Evolutionary conservation across 371 early-diverging fungal genomes (phyloP), one percentile per base, ranked within the genome.

Genomic region (Smittium mucronatum): DNA sequence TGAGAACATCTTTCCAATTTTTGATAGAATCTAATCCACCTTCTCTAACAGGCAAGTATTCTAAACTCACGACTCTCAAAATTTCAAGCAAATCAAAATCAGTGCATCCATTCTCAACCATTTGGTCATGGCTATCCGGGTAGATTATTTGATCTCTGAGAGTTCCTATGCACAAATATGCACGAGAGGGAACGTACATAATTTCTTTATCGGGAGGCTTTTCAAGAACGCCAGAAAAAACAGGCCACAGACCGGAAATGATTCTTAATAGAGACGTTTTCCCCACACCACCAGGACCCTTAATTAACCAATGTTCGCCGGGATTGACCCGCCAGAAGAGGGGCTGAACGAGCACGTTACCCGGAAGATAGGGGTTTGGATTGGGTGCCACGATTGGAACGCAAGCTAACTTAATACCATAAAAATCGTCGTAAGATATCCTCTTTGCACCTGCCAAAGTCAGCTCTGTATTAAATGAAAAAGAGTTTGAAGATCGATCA

Each of bases 231-330:
- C 95, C 94, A 28, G 86, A 87, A 75, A 88, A 89, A 64, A 86
- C 76, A 1, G 91, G 90, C 92, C 92, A 92, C 69, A 96, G 79
- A 34, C 92, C 93, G 58, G 93, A 92, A 57, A 96, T 82, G 71
- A 96, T 93, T 69, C 95, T 88, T 85, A 95, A 90, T 58, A 95
- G 75, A 2, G 93, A 91, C 33, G 89, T 90, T 79, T 94, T 91
- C 66, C 89, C 89, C 68, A 92, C 94, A 25, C 97, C 95, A 74
- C 94, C 94, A 36, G 97, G 95, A 1, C 97, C 95, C n/a, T 92
- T 90, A 64, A 96, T 89, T 72, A 96, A 81, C 72, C 92, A 93
- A 83, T 84, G 89, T 83, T 87, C 93, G 75, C 91, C 93, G 36
- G 81, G 89, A 70, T 80, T 81, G 67, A 94, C 89, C 69, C 85